These are phyloP conservation scores for Sungouiella thailandica DNA, from an alignment of 805 yeast genomes.

Conservation along the genomic window DNA sequence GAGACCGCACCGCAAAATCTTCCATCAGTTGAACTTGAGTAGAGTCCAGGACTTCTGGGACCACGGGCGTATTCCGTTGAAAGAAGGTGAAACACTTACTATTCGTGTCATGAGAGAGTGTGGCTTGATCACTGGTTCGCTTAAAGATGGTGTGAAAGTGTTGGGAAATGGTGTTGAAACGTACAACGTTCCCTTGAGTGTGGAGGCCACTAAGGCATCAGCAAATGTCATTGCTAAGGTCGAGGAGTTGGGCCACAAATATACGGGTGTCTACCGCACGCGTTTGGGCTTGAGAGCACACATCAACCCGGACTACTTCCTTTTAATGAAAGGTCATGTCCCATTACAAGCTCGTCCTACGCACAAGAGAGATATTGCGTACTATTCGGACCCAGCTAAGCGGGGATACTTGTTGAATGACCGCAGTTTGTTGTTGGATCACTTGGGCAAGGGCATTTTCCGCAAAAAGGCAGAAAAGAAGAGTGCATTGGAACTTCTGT, in stretches of 20 bases:
- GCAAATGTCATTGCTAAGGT: slow-evolving; percentile 66
- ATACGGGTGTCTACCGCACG: slow-evolving; percentile 65
- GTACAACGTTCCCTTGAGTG: slow-evolving; percentile 56
- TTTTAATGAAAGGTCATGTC: slow-evolving; percentile 66
- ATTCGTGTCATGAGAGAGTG: slow-evolving; percentile 72
- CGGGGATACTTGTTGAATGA: slow-evolving; percentile 67
- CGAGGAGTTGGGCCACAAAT: slow-evolving; percentile 68
- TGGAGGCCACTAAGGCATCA: slow-evolving; percentile 84
- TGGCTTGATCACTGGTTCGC: slow-evolving; percentile 67
- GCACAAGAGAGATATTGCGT: slow-evolving; percentile 71
- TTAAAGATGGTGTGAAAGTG: slow-evolving; percentile 77
- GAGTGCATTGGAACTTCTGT: slow-evolving; percentile 32
- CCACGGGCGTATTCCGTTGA: slow-evolving; percentile 55
- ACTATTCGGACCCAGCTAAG: slow-evolving; percentile 63
- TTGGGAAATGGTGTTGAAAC: slow-evolving; percentile 55
- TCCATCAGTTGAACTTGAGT: slow-evolving; percentile 59
- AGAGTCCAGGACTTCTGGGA: slow-evolving; percentile 69
- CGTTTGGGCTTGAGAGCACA: slow-evolving; percentile 68
- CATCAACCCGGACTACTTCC: slow-evolving; percentile 65
- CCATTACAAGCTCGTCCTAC: slow-evolving; percentile 87
- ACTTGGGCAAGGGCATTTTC: slow-evolving; percentile 18
- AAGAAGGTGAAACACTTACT: slow-evolving; percentile 59
- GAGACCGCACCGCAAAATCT: slow-evolving; percentile 51
- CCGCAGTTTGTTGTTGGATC: slow-evolving; percentile 35
- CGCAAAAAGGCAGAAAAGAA: slow-evolving; percentile 24